These are phyloP conservation scores for Penicillium sp. DNA, from an alignment of 2,329 filamentous ascomycete genomes.

Conservation along the genomic window DNA sequence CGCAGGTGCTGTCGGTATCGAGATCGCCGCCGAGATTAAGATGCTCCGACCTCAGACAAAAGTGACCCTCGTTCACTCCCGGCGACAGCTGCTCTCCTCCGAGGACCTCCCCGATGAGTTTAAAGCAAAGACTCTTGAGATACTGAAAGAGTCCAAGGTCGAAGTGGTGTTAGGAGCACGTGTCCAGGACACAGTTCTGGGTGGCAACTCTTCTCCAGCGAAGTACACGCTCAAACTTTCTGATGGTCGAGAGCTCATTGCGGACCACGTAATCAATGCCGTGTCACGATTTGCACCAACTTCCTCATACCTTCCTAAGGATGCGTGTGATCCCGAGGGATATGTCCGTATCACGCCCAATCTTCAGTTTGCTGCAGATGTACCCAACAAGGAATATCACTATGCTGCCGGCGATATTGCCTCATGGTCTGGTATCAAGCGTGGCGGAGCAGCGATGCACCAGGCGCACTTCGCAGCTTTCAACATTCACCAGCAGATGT, in stretches of 20 bases:
- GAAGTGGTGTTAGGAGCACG: slow-evolving; percentile 1
- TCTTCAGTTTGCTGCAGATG: slow-evolving; percentile 51
- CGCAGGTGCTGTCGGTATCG: slow-evolving; percentile 68
- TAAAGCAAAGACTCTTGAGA: slow-evolving; percentile 59
- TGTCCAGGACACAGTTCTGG: slow-evolving; percentile 1
- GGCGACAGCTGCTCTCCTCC: slow-evolving; percentile 64
- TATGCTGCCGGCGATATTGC: slow-evolving; percentile 59
- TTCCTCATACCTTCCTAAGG: slow-evolving; percentile 58
- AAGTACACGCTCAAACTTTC: slow-evolving; percentile 53
- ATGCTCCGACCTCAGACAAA: slow-evolving; percentile 56
- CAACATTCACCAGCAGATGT: slow-evolving; percentile 7
- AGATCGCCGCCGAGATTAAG: slow-evolving; percentile 76
- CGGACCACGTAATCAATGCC: slow-evolving; percentile 66
- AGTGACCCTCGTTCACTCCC: slow-evolving; percentile 71
- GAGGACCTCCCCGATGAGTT: slow-evolving; percentile 67
- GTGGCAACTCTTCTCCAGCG: neutral
- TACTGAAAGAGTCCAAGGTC: slow-evolving; percentile 61
- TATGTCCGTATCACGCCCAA: slow-evolving; percentile 61
- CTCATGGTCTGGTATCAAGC: slow-evolving; percentile 7
- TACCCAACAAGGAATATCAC: slow-evolving; percentile 59
- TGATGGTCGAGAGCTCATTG: slow-evolving; percentile 57
- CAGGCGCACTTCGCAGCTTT: slow-evolving; percentile 1
- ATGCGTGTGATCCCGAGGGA: slow-evolving; percentile 58
- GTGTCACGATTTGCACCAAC: slow-evolving; percentile 62
- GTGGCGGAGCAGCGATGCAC: slow-evolving; percentile 6